Base-by-base conservation (phyloP, 768 basidiomycete species). In the Chlorophyllum brunneum region DNA sequence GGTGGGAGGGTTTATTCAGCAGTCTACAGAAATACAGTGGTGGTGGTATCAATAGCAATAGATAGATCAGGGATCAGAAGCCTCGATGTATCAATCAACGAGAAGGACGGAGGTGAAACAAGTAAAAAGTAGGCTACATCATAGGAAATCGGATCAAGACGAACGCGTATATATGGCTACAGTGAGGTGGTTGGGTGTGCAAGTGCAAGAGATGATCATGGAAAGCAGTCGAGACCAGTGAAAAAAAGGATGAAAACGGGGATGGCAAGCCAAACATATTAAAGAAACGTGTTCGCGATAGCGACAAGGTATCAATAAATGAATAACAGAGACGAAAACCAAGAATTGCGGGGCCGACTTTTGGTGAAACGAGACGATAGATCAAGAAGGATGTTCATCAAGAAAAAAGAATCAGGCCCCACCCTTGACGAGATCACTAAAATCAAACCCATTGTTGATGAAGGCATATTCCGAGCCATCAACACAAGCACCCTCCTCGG, bases 121-220 rank as follows among this genome's bases (percentile, higher is more conserved):
- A n/a, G 24, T n/a, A 11, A 23, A 15, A 18, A 43, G n/a, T 44
- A 53, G 43, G 51, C 51, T 46, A 53, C 43, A 53, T 34, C 41
- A 39, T n/a, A 8, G 18, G 42, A 16, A 39, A 46, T 38, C 51
- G 38, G 34, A 39, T 38, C 46, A 33, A 34, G 41, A 37, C 16
- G 29, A 31, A 42, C 47, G n/a, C 39, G 29, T 34, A 46, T 36
- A 43, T 53, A 53, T 53, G 43, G 51, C 44, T 53, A 53, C 51
- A 53, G 37, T 53, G 33, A 18, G 42, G 8, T 24, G 31, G 31
- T 34, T 27, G 20, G 18, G n/a, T 51, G 48, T 18, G 20, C 36
- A 37, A 22, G 24, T 26, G 36, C 37, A 45, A 45, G 27, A 22
- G 22, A 43, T 34, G 36, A 49, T 15, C 5, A 51, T n/a, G n/a